Evolutionary conservation across 2,329 filamentous ascomycete genomes (phyloP).

Genomic region (Coleophoma cylindrospora): DNA sequence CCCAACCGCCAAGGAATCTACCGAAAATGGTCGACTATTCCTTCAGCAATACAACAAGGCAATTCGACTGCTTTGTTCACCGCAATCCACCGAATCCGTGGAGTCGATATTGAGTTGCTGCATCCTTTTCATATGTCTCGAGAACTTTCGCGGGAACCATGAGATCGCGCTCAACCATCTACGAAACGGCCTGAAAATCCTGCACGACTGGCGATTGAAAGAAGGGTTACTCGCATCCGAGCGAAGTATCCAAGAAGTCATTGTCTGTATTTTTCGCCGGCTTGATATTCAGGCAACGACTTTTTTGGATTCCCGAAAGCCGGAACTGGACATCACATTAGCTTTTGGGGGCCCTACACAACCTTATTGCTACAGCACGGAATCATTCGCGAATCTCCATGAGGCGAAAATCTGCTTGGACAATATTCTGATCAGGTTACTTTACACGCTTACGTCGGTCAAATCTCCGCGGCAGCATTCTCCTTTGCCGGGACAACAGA

Average conservation of each 20-base stretch:
- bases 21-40: not conserved
- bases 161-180: not conserved
- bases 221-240: not conserved
- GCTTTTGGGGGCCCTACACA: not conserved
- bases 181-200: not conserved
- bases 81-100: not conserved
- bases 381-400: slow-evolving; percentile 1
- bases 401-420: slow-evolving; percentile 7
- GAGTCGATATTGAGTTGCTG: not conserved
- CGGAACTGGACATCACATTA: not conserved
- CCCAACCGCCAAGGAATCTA: not conserved
- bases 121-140: not conserved
- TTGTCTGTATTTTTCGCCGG: slow-evolving; percentile 4
- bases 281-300: slow-evolving; percentile 13
- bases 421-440: slow-evolving; percentile 6
- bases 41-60: not conserved
- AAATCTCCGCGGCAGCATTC: no score
- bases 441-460: slow-evolving; percentile 7
- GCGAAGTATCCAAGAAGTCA: not conserved
- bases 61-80: not conserved
- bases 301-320: slow-evolving; percentile 9
- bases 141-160: not conserved
- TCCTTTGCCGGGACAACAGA: no score
- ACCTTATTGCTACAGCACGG: no score
- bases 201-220: slow-evolving; percentile 5